These are phyloP conservation scores for Sonneratia alba DNA, from an alignment of 345 rosid genomes.

Conservation along the genomic window DNA sequence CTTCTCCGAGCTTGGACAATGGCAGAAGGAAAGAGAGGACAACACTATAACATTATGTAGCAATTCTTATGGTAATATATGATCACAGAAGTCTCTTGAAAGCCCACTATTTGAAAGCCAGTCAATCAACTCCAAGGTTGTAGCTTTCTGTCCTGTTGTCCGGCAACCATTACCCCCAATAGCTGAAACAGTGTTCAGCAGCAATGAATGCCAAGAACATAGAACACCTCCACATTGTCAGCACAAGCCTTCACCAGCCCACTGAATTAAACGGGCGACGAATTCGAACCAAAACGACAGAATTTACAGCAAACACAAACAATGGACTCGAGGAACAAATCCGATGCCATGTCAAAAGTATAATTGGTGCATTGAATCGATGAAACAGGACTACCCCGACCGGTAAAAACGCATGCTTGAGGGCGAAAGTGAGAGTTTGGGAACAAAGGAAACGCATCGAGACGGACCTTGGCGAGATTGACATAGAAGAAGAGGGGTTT, in stretches of 20 bases:
- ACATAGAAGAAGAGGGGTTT: conserved; percentile 91
- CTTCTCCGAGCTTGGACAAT: neutral
- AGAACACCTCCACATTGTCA: neutral
- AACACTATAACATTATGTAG: too few relatives aligned
- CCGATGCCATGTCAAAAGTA: neutral
- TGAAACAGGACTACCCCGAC: neutral
- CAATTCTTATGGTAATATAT: too few relatives aligned
- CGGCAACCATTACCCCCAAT: neutral
- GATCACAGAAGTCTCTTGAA: too few relatives aligned
- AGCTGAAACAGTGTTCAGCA: neutral
- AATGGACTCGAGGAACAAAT: neutral
- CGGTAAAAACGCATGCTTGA: neutral
- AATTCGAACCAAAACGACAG: neutral
- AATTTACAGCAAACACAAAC: neutral
- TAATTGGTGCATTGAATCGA: neutral
- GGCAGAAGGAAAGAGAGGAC: neutral
- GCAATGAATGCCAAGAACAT: neutral
- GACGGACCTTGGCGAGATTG: conserved; percentile 81
- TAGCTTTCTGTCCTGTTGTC: neutral
- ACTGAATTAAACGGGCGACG: neutral
- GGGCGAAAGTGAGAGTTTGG: neutral
- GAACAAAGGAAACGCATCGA: neutral
- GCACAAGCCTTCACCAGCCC: neutral
- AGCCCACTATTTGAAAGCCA: too few relatives aligned
- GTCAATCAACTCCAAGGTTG: neutral